Conservation (phyloP, 2,329 filamentous ascomycete genomes). For the Venturia asperata region DNA sequence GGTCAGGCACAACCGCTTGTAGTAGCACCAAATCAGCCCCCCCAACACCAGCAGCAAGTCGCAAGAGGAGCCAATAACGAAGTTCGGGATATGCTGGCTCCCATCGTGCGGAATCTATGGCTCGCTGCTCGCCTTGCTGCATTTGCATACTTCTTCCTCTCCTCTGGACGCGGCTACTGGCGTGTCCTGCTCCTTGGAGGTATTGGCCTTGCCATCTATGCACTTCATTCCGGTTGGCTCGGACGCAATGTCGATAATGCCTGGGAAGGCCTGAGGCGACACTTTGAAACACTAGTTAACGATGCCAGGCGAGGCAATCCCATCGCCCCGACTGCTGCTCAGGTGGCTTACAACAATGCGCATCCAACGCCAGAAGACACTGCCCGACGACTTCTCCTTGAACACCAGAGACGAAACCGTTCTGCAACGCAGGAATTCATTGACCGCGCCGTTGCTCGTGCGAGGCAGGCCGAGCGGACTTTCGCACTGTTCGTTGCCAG, state of each 20-base stretch:
- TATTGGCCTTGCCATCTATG: conserved; percentile 36
- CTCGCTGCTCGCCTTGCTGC: conserved; percentile 51
- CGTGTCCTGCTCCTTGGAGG: conserved; percentile 36
- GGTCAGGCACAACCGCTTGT: background rate
- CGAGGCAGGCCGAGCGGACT: conserved; percentile 41
- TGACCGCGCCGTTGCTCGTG: conserved; percentile 1
- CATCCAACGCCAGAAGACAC: conserved; percentile 36
- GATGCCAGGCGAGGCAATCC: conserved; percentile 1
- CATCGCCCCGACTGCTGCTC: background rate
- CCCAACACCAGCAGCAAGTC: conserved; percentile 14
- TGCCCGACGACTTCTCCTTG: conserved; percentile 33
- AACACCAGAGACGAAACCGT: conserved; percentile 11
- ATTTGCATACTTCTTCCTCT: conserved; percentile 52
- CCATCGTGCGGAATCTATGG: conserved; percentile 45
- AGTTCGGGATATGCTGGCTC: conserved; percentile 34
- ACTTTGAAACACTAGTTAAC: conserved; percentile 40
- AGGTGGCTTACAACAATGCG: conserved; percentile 2
- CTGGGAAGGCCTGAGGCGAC: conserved; percentile 32
- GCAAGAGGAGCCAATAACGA: conserved; percentile 15
- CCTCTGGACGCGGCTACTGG: conserved; percentile 39
- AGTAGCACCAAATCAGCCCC: conserved; percentile 8
- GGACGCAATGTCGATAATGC: conserved; percentile 30
- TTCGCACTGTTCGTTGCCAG: conserved; percentile 57
- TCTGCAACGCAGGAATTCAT: background rate
- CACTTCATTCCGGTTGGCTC: conserved; percentile 37